Evolutionary conservation across 306 rosid genomes (phyloP).

Genomic region (Fragaria nilgerrensis): DNA sequence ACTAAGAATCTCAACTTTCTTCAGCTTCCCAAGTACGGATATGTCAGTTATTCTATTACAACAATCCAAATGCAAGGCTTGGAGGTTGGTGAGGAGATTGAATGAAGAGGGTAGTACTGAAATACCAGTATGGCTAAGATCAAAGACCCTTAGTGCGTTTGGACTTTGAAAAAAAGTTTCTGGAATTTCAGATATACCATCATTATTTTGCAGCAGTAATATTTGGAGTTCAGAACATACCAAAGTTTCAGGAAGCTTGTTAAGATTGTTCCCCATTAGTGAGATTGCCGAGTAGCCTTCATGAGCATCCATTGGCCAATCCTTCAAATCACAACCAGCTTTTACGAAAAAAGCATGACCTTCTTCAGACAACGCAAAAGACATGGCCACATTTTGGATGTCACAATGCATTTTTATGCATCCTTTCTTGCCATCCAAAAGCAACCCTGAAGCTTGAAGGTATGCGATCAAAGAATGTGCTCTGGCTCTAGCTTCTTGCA

Average conservation of each 20-base stretch:
- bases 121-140: not conserved
- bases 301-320: slow-evolving; percentile 14
- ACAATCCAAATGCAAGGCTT: slow-evolving; percentile 11
- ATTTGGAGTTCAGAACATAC: slow-evolving; percentile 4
- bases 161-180: not conserved
- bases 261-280: slow-evolving; percentile 3
- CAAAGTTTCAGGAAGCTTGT: not conserved
- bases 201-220: slow-evolving; percentile 15
- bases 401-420: slow-evolving; percentile 25
- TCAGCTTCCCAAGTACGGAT: not conserved
- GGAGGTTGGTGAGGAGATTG: not conserved
- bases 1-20: slow-evolving; percentile 6
- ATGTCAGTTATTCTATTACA: not conserved
- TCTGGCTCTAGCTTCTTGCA: slow-evolving; percentile 11
- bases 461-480: not conserved
- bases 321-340: not conserved
- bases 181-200: not conserved
- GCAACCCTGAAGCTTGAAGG: slow-evolving; percentile 15
- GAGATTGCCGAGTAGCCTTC: slow-evolving; percentile 12
- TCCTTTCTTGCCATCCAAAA: slow-evolving; percentile 4
- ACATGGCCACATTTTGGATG: slow-evolving; percentile 13
- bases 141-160: not conserved
- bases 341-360: not conserved
- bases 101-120: not conserved
- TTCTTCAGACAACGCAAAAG: not conserved